These are phyloP conservation scores for Pleurotus salmoneostramineus DNA, from an alignment of 768 basidiomycete species.

Conservation along the genomic window DNA sequence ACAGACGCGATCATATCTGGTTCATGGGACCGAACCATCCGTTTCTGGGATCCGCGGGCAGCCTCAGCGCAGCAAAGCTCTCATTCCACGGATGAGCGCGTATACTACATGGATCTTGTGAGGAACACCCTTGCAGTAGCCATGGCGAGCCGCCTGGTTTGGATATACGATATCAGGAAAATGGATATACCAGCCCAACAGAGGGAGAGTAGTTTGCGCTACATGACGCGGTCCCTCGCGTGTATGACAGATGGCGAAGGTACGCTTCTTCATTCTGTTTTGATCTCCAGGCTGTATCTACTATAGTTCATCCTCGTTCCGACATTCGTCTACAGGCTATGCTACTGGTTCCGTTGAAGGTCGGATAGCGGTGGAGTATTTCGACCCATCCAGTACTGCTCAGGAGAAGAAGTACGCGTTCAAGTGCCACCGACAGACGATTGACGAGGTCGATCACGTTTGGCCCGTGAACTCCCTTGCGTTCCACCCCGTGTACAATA, in stretches of 20 bases:
- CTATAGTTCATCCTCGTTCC: conserved; percentile 2
- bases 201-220: conserved; percentile 92
- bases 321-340: conserved; percentile 53
- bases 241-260: conserved; percentile 94
- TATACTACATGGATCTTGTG: conserved; percentile 81
- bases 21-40: conserved; percentile 89
- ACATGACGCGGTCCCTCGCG: conserved; percentile 87
- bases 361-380: conserved; percentile 95
- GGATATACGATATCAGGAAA: conserved; percentile 83
- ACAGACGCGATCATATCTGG: conserved; percentile 76
- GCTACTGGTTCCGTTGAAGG: conserved; percentile 94
- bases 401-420: conserved; percentile 94
- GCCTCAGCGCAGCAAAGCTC: conserved; percentile 53
- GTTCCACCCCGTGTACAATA: conserved; percentile 90
- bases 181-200: conserved; percentile 73
- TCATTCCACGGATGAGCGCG: conserved; percentile 72
- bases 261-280: conserved; percentile 23
- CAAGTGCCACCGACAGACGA: conserved; percentile 91
- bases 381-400: conserved; percentile 70
- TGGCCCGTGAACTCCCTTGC: conserved; percentile 96
- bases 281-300: not conserved
- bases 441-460: conserved; percentile 90
- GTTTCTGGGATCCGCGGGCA: conserved; percentile 82
- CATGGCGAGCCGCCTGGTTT: conserved; percentile 87
- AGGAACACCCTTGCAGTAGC: conserved; percentile 83